Percentiles rank a stretch among this genome's conserved stretches.
Evolutionary conservation across 306 rosid genomes (phyloP).

Genomic region (Lathyrus oleraceus): DNA sequence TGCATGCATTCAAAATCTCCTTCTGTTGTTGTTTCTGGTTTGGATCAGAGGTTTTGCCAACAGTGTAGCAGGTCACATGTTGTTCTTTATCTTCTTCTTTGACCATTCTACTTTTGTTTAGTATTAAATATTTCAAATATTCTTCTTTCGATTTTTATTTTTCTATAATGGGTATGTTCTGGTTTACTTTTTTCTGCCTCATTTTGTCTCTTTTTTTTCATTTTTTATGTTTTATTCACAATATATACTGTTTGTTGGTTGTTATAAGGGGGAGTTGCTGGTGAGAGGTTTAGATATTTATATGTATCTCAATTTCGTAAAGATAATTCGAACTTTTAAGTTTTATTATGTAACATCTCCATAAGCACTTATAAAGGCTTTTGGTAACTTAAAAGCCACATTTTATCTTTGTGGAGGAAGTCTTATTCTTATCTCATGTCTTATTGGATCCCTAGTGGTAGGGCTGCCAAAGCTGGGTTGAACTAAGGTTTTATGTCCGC

Average conservation of each 20-base stretch:
- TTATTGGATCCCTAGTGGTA: too few species aligned
- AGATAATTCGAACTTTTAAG: too few species aligned
- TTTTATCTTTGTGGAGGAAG: too few species aligned
- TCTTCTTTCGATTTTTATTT: neutral
- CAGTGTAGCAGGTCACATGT: constrained; percentile 77
- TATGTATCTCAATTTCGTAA: too few species aligned
- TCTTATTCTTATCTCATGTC: too few species aligned
- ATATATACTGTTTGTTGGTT: neutral
- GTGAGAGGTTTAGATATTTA: too few species aligned
- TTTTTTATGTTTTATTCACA: neutral
- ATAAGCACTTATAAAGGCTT: too few species aligned
- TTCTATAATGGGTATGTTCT: constrained; percentile 21
- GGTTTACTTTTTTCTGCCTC: constrained; percentile 12
- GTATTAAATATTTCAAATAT: neutral
- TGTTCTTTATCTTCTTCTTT: neutral
- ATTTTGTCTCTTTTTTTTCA: neutral
- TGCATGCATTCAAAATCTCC: constrained; percentile 79
- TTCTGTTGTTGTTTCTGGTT: constrained; percentile 64
- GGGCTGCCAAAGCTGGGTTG: too few species aligned
- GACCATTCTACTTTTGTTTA: neutral
- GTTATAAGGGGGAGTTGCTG: too few species aligned
- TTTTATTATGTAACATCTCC: too few species aligned
- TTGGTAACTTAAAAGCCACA: too few species aligned
- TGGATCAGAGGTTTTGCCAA: constrained; percentile 87
- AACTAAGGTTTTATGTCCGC: too few species aligned